phyloP scores from a whole-genome alignment of 768 basidiomycete genomes.

The Panaeolus cyanescens region DNA sequence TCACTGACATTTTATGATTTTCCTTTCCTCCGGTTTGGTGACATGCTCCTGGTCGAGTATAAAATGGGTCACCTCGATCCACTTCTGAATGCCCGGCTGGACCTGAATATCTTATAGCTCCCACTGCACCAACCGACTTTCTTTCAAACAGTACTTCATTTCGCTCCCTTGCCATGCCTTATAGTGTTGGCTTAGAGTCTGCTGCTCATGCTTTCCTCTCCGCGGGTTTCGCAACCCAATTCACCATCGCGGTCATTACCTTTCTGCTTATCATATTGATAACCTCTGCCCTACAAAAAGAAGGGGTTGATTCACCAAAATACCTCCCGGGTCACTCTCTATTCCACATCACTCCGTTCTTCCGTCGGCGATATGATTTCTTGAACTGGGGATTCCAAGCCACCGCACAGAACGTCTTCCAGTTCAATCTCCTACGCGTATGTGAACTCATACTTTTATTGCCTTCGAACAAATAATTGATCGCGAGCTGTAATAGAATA shows the following conservation, averaged over 20 bases:
- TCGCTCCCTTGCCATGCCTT: conserved; percentile 42
- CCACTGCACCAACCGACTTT: conserved; percentile 17
- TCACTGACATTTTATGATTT: conserved; percentile 31
- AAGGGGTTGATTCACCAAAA: conserved; percentile 52
- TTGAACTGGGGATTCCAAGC: conserved; percentile 70
- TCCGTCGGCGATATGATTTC: conserved; percentile 70
- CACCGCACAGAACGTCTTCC: conserved; percentile 66
- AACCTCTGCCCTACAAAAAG: conserved; percentile 48
- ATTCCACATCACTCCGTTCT: conserved; percentile 66
- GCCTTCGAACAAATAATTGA: conserved; percentile 9
- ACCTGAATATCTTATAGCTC: conserved; percentile 28
- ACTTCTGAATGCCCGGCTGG: conserved; percentile 31
- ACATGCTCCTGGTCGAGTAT: conserved; percentile 28
- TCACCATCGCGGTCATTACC: conserved; percentile 47
- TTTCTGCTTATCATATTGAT: conserved; percentile 47
- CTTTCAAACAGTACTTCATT: conserved; percentile 24
- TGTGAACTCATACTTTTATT: conserved; percentile 28
- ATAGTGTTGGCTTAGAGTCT: conserved; percentile 49
- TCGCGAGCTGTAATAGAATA: conserved; percentile 49
- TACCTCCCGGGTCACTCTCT: conserved; percentile 60
- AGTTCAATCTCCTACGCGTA: conserved; percentile 70
- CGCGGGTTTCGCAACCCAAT: conserved; percentile 50
- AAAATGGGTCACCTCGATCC: conserved; percentile 25
- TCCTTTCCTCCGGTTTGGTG: conserved; percentile 26
- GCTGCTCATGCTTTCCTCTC: conserved; percentile 51